These are phyloP conservation scores for Scutellaria galericulata DNA, from an alignment of 257 asterid species.

Conservation along the genomic window DNA sequence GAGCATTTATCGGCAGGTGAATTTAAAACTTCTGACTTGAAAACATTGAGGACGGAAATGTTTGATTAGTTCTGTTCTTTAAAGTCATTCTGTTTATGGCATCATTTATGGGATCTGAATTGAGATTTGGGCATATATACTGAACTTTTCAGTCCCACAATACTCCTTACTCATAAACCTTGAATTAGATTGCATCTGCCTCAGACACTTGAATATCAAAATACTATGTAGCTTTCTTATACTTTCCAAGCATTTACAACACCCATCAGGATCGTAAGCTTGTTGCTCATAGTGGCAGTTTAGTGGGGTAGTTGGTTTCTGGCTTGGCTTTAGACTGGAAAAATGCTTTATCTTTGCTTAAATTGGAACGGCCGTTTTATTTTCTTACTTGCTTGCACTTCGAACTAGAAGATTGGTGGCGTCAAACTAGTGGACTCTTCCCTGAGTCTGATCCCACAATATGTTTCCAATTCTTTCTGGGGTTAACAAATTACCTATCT, in stretches of 20 bases:
- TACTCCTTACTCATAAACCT: background rate
- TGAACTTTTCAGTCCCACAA: background rate
- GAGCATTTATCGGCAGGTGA: conserved; percentile 96
- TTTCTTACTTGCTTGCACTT: background rate
- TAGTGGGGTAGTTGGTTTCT: background rate
- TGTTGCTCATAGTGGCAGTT: background rate
- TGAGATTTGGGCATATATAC: conserved; percentile 15
- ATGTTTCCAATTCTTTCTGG: background rate
- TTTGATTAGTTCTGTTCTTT: background rate
- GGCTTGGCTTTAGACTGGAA: conserved; percentile 9
- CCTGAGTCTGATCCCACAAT: background rate
- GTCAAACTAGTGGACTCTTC: background rate
- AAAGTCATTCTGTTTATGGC: conserved; percentile 13
- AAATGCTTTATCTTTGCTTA: conserved; percentile 5
- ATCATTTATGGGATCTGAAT: background rate
- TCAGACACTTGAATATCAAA: conserved; percentile 21
- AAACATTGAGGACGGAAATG: background rate
- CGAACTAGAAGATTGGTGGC: background rate
- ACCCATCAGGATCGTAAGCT: background rate
- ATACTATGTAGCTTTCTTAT: background rate
- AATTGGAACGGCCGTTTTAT: background rate
- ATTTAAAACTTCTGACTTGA: background rate
- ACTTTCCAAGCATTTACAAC: background rate
- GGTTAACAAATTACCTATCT: background rate
- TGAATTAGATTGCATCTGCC: conserved; percentile 11